Evolutionary conservation across 768 basidiomycete genomes (phyloP).

Genomic region (Hysterangium stoloniferum): DNA sequence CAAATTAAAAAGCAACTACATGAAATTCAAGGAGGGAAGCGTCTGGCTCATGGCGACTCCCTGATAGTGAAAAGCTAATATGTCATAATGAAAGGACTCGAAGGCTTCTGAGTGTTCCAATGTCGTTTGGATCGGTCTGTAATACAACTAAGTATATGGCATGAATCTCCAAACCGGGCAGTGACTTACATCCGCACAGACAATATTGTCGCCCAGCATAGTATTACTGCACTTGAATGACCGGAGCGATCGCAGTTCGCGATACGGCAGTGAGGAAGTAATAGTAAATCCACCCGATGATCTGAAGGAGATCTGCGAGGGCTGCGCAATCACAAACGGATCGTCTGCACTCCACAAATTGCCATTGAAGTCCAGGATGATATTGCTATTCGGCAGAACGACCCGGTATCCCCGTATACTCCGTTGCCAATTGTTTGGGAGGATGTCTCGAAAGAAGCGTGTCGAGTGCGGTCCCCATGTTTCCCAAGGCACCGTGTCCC

Average conservation of each 20-base stretch:
- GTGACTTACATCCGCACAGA: slow-evolving; percentile 2
- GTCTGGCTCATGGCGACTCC: too few relatives aligned
- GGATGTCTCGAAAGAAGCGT: background rate
- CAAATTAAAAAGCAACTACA: too few relatives aligned
- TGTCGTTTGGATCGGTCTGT: too few relatives aligned
- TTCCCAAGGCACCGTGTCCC: slow-evolving; percentile 1
- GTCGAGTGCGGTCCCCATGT: slow-evolving; percentile 8
- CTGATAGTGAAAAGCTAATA: too few relatives aligned
- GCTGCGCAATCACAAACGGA: background rate
- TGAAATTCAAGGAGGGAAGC: too few relatives aligned
- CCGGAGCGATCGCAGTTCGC: background rate
- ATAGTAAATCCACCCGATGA: background rate
- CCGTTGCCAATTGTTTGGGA: slow-evolving; percentile 6
- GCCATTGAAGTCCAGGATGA: slow-evolving; percentile 9
- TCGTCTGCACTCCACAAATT: background rate
- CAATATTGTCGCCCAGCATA: slow-evolving; percentile 5
- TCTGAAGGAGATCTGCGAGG: background rate
- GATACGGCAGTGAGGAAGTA: slow-evolving; percentile 6
- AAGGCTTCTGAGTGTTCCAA: too few relatives aligned
- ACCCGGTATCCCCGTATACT: slow-evolving; percentile 6
- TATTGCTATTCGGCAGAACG: slow-evolving; percentile 3
- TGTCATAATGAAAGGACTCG: too few relatives aligned
- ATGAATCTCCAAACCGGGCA: background rate
- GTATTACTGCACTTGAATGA: background rate
- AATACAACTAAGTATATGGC: background rate